Base-by-base conservation (phyloP, 2,329 filamentous ascomycete genomes). In the Penicillium rolfsii region DNA sequence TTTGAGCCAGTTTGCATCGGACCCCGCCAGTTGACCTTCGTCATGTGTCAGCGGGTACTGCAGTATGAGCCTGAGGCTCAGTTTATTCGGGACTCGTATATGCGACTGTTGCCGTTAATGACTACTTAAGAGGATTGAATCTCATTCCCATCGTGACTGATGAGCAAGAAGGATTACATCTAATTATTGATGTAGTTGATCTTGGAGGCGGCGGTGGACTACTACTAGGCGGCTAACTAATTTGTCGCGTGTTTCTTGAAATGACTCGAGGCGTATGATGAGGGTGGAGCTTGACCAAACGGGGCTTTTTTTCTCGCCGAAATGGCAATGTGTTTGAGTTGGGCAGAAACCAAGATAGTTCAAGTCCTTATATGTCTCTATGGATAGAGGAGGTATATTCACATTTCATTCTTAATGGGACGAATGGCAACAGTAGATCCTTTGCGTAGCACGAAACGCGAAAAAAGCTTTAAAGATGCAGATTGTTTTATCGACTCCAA, bases 321-420 rank as follows among this genome's bases (percentile, higher is more conserved):
- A 9, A n/a, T 8, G 46, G 11, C 16, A 35, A 35, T 50, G 4
- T 50, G n/a, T 14, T 28, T 30, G 24, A 48, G 6, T 30, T n/a
- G 24, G 4, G 6, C n/a, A 8, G n/a, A 6, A 4, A n/a, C 24
- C 11, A 3, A 12, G 45, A 5, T 6, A 24, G 48, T n/a, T 24
- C n/a, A 36, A 24, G 28, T 52, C 12, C 7, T 14, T 28, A 16
- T 8, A n/a, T 24, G 38, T 14, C 16, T 4, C 9, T 9, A 14
- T 16, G 16, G 12, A 30, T 22, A 11, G 7, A 2, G 19, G 9
- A 33, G 5, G 11, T 11, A 3, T 36, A 5, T 35, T 12, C 14
- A 12, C 4, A 16, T 38, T 26, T 40, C 12, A 52, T 40, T 1
- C 5, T 93, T 41, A 96, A 86, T 2, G 91, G 88, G 14, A 93